These are phyloP conservation scores for Allantophomopsis lycopodina DNA, from an alignment of 2,329 filamentous ascomycete species.

Conservation along the genomic window DNA sequence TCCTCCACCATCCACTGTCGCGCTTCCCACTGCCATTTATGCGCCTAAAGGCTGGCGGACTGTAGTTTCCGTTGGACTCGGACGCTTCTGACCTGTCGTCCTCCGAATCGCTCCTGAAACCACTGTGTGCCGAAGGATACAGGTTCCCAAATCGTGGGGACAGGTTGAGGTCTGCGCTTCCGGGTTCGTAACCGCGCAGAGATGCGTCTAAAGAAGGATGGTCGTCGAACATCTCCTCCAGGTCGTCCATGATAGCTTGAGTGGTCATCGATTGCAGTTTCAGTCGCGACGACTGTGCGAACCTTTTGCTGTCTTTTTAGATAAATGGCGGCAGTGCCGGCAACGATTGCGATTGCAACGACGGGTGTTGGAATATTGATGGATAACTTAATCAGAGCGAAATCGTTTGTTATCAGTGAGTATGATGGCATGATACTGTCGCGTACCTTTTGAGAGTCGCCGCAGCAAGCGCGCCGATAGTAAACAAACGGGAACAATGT, in stretches of 20 bases:
- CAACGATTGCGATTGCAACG: not conserved
- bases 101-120: slow-evolving; percentile 37
- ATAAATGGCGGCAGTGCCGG: not conserved
- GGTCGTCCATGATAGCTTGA: slow-evolving; percentile 24
- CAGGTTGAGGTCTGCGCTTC: slow-evolving; percentile 20
- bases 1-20: slow-evolving; percentile 30
- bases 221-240: slow-evolving; percentile 37
- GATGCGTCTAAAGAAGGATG: slow-evolving; percentile 45
- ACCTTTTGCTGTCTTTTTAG: too few species aligned
- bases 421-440: not conserved
- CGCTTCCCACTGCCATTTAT: slow-evolving; percentile 26
- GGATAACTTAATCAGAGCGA: not conserved
- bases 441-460: too few species aligned
- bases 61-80: slow-evolving; percentile 42
- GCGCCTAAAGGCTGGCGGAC: slow-evolving; percentile 47
- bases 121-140: slow-evolving; percentile 44
- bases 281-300: too few species aligned
- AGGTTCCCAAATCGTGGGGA: slow-evolving; percentile 31
- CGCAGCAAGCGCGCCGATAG: too few species aligned
- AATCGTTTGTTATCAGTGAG: not conserved
- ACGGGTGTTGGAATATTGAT: not conserved
- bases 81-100: slow-evolving; percentile 22
- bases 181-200: slow-evolving; percentile 47
- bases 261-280: not conserved
- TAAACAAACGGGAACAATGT: too few species aligned